These are phyloP conservation scores for Diphasiastrum complanatum DNA, from an alignment of 83 land plant species.

Conservation along the genomic window DNA sequence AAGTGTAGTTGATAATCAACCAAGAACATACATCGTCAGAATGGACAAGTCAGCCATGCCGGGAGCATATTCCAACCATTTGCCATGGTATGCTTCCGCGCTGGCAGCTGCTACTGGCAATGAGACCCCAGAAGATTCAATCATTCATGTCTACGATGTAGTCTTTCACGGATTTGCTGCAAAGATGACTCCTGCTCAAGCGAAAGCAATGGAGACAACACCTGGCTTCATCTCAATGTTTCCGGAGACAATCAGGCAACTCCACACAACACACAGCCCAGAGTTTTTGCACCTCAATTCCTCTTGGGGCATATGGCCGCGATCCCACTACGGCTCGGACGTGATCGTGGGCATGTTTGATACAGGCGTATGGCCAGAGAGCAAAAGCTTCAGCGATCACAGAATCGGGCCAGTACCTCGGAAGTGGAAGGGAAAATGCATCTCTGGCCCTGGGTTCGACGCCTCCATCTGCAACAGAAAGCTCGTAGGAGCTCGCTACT, in stretches of 20 bases:
- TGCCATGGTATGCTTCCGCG: slow-evolving; percentile 8
- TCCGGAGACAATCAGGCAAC: slow-evolving; percentile 24
- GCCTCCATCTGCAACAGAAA: slow-evolving; percentile 28
- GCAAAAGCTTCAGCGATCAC: slow-evolving; percentile 21
- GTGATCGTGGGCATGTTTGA: slow-evolving; percentile 30
- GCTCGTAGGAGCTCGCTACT: slow-evolving; percentile 37
- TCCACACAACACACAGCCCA: slow-evolving; percentile 23
- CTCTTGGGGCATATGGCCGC: slow-evolving; percentile 11
- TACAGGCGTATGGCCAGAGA: slow-evolving; percentile 36
- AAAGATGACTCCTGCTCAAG: slow-evolving; percentile 16
- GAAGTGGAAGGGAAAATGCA: slow-evolving; percentile 28
- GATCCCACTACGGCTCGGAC: slow-evolving; percentile 26
- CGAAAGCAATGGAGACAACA: slow-evolving; percentile 18
- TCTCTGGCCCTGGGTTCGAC: slow-evolving; percentile 22
- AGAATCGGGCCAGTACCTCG: slow-evolving; percentile 21
- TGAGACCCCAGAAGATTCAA: background rate
- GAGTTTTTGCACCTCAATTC: slow-evolving; percentile 19
- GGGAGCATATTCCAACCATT: background rate
- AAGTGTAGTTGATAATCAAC: no score
- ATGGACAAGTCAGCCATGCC: slow-evolving; percentile 15
- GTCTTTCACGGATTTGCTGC: slow-evolving; percentile 36
- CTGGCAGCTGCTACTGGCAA: slow-evolving; percentile 7
- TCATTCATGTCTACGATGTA: slow-evolving; percentile 20
- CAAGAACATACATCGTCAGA: slow-evolving; percentile 12
- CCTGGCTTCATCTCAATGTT: slow-evolving; percentile 20